Conservation (phyloP, 805 yeast genomes). For the Helenozyma baotianmanensis region DNA sequence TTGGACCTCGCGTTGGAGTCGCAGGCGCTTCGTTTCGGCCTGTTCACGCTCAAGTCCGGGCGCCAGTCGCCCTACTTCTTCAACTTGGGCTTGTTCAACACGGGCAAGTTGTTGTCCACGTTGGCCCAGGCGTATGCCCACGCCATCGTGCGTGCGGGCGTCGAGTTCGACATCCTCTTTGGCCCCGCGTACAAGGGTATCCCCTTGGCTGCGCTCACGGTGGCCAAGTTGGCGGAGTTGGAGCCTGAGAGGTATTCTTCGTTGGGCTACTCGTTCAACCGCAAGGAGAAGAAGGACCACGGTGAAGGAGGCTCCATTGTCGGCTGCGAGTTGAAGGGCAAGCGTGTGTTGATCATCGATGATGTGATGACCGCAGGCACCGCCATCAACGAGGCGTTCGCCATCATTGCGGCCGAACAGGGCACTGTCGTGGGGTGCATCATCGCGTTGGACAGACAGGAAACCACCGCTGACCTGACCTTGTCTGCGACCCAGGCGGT, state of each 20-base stretch:
- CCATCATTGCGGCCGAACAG: conserved; percentile 61
- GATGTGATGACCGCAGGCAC: conserved; percentile 99
- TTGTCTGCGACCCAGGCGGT: conserved; percentile 81
- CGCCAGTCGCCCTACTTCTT: conserved; percentile 90
- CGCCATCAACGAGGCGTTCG: conserved; percentile 91
- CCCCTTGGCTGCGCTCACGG: conserved; percentile 89
- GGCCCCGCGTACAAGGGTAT: conserved; percentile 99
- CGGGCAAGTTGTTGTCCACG: conserved; percentile 72
- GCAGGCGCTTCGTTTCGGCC: conserved; percentile 81
- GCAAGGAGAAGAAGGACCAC: conserved; percentile 95
- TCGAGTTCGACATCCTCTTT: conserved; percentile 85
- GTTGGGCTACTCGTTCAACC: conserved; percentile 87
- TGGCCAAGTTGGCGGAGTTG: conserved; percentile 86
- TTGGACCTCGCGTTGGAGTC: conserved; percentile 78
- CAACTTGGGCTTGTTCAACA: conserved; percentile 76
- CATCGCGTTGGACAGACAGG: conserved; percentile 94
- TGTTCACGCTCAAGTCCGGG: conserved; percentile 87
- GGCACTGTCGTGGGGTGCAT: conserved; percentile 81
- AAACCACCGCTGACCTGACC: conserved; percentile 64
- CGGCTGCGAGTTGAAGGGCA: conserved; percentile 69
- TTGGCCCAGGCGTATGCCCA: conserved; percentile 86
- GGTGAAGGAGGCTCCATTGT: conserved; percentile 98
- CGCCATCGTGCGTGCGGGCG: conserved; percentile 74
- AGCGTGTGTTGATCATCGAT: conserved; percentile 80
- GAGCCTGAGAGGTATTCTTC: conserved; percentile 73